Evolutionary conservation across 306 rosid species (phyloP), one percentile per base, ranked within the genome.

Genomic region (Rosa lucieae): DNA sequence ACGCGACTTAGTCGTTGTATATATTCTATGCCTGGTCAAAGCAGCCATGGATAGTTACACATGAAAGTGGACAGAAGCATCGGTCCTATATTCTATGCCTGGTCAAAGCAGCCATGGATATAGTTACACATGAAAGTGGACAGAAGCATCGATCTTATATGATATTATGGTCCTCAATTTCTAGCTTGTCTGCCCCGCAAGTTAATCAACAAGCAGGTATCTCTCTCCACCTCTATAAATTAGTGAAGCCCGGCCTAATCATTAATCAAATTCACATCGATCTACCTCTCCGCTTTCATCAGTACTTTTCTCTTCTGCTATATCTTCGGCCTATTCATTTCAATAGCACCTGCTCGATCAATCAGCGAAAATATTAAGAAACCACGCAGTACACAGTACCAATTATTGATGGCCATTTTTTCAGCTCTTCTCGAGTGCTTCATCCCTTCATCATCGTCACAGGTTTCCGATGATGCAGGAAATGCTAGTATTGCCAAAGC

Each of bases 351-450:
- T 32, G 37, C 37, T 32, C 37, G 37, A 32, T 32, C 37, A 32
- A 32, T 2, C 37, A 32, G 37, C 37, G 3, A 32, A 32, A 32
- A 32, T 32, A 32, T 32, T 32, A 43, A 43, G 46, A 43, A 43
- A 5, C 46, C 46, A 43, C 46, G 7, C 8, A 43, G 46, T 43
- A 1, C 8, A 43, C 46, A 43, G 46, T 49, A 49, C 55, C 17
- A 56, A 56, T 5, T 10, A 56, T 5, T 10, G 21, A 73, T 73
- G 77, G 51, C 51, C 51, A 39, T 18, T 1, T 37, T 55, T 29
- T 73, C 77, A 37, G 67, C 20, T 73, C 42, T 72, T 51, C 32
- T 70, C 58, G 29, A 6, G 29, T 68, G 81, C 67, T 68, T 68
- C 32, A 0, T 26, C 20, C 70, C 77, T 5, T 51, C 63, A 17